Evolutionary conservation across 495 filamentous ascomycete species (phyloP), one percentile per base, ranked within the genome.

Genomic region (Lophiotrema nucula): DNA sequence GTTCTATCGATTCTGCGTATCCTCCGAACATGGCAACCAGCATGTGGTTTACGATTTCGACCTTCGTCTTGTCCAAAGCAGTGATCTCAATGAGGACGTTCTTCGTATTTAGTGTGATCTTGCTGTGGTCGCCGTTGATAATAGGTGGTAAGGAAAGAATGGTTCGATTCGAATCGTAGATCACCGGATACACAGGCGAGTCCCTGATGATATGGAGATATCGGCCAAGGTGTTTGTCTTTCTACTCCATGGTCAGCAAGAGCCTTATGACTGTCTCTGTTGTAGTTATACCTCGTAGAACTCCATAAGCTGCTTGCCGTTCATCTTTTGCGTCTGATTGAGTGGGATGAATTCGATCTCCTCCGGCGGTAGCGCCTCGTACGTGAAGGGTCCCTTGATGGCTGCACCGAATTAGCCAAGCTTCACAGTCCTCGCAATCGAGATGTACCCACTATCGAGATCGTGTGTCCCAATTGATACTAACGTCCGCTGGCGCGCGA

Each of bases 21-120:
- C 88, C 80, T 39, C 88, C 91, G 82, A 99, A 99, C 93, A 97
- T 97, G 57, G 92, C 81, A 37, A 96, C 90, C 71, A 99, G 85
- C 64, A 96, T 92, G 62, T 90, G 89, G 77, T 86, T 90, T 47
- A 97, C 92, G 66, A 97, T 89, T 65, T 97, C 92, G 15, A 96
- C 82, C 76, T 99, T 99, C 6, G 93, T 99, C 71, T 87, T 84
- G 74, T 99, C 93, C 19, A 90, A 88, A n/a, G 90, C 93, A 19
- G 93, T 99, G 64, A 95, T 88, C 69, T 99, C 93, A 70, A 99
- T 92, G 76, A 97, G 90, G 68, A 97, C 80, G 71, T 97, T 97
- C 64, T 77, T 88, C 44, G 91, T 97, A 65, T 90, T 76, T 35
- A 96, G 75, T 1, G 81, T 89, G 68, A 99, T 97, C 76, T 97